Conservation (phyloP, 83 land plant genomes). For the Thuja plicata region DNA sequence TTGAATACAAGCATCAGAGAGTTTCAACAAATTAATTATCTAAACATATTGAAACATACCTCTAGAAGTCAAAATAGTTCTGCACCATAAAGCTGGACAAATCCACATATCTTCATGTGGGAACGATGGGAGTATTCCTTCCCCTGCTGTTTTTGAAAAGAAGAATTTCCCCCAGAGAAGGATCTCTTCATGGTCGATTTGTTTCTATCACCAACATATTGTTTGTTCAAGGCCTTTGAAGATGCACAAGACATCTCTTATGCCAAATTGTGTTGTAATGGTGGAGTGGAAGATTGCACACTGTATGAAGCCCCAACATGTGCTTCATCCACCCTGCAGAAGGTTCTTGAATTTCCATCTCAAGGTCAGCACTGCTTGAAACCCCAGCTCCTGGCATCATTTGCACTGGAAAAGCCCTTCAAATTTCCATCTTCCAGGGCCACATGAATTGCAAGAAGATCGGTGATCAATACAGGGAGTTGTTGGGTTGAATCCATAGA, state of each 20-base stretch:
- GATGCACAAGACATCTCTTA: not conserved
- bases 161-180: constrained; percentile 36
- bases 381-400: not conserved
- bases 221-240: constrained; percentile 11
- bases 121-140: constrained; percentile 16
- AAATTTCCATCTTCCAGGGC: constrained; percentile 18
- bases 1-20: constrained; percentile 9
- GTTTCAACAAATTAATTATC: not conserved
- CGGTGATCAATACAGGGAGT: constrained; percentile 24
- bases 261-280: not conserved
- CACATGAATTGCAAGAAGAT: constrained; percentile 16
- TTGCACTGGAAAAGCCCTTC: not conserved
- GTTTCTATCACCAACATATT: constrained; percentile 27
- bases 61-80: not conserved
- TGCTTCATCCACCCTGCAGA: constrained; percentile 4
- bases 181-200: constrained; percentile 44
- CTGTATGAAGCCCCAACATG: not conserved
- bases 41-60: constrained; percentile 5
- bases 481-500: constrained; percentile 21
- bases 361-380: not conserved
- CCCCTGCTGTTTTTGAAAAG: constrained; percentile 25
- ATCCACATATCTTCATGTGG: constrained; percentile 7
- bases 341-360: not conserved
- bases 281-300: constrained; percentile 12
- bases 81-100: not conserved